phyloP scores from a whole-genome alignment of 2,329 filamentous ascomycete genomes.

The Dryadomyces quercus-mongolicae region DNA sequence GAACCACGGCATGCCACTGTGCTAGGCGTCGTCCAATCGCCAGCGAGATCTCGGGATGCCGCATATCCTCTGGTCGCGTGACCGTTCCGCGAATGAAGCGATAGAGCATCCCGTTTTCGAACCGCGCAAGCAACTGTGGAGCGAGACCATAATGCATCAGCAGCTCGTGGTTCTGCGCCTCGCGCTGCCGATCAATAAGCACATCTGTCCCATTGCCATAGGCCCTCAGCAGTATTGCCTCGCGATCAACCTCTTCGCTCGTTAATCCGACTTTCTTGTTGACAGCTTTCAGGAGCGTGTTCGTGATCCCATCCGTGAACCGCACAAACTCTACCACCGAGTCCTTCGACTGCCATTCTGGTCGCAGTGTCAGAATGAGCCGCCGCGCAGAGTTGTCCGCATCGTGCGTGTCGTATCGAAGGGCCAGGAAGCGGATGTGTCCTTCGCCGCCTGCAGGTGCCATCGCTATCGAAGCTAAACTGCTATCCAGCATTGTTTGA shows the following conservation, averaged over 20 bases:
- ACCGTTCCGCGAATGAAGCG: constrained; percentile 74
- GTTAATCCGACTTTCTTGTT: constrained; percentile 56
- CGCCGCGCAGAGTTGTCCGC: constrained; percentile 67
- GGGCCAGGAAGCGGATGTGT: constrained; percentile 51
- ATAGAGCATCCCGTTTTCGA: constrained; percentile 94
- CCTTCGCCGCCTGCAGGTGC: neutral
- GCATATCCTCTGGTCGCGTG: constrained; percentile 69
- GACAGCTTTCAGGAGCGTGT: constrained; percentile 74
- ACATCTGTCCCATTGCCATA: constrained; percentile 92
- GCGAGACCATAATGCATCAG: constrained; percentile 75
- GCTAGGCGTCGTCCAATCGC: constrained; percentile 76
- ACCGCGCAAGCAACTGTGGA: constrained; percentile 77
- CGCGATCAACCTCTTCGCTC: constrained; percentile 65
- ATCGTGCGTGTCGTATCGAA: constrained; percentile 66
- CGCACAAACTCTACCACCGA: constrained; percentile 59
- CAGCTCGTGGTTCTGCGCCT: constrained; percentile 68
- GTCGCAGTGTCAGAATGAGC: constrained; percentile 67
- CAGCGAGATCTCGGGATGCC: constrained; percentile 61
- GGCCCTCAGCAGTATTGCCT: constrained; percentile 79
- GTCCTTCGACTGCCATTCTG: constrained; percentile 55
- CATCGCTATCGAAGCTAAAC: too few relatives aligned
- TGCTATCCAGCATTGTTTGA: too few relatives aligned
- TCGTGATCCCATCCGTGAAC: constrained; percentile 97
- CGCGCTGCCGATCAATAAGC: constrained; percentile 88
- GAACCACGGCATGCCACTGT: constrained; percentile 78